Evolutionary conservation across 257 asterid species (phyloP), one percentile per base, ranked within the genome.

Genomic region (Jacaranda copaia): DNA sequence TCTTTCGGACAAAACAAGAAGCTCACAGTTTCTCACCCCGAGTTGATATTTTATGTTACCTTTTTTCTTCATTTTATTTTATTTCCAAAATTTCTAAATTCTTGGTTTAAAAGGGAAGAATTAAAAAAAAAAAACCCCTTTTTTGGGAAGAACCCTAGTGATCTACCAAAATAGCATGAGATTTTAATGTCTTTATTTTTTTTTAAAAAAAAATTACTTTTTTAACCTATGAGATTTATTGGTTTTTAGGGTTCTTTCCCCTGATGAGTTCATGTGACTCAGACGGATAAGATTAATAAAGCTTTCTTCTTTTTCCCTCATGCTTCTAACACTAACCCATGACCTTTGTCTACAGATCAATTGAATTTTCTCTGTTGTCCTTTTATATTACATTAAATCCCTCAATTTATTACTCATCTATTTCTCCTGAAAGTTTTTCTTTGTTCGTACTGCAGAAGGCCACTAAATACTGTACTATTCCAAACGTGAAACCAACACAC

Each of bases 381-480:
- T 76, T 4, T 25, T 8, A 4, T 51, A n/a, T 48, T 62, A 62
- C 82, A 83, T 63, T 86, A 72, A 84, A 73, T 79, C 46, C 81
- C 25, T 68, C 16, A 70, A 72, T 72, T 80, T 72, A 83, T 75
- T 59, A 42, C 74, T 59, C 73, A 55, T 40, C 58, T 48, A 46
- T 16, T 62, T 64, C 46, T 64, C 80, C 67, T 73, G 78, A 68
- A 66, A 48, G 20, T 58, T 55, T 64, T 71, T 35, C 79, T 65
- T 65, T 69, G 53, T 64, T 82, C 73, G 81, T 84, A 82, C 84
- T 10, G 55, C 35, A 4, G 62, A 25, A 10, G n/a, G 56, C 82
- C 85, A 69, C 81, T 80, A 75, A 82, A 75, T 64, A 82, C 72
- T 79, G 81, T 70, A 77, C 82, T 57, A 35, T 78, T 62, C 74